These are phyloP conservation scores for Candida glaebosa DNA, from an alignment of 805 yeast species.

Conservation along the genomic window DNA sequence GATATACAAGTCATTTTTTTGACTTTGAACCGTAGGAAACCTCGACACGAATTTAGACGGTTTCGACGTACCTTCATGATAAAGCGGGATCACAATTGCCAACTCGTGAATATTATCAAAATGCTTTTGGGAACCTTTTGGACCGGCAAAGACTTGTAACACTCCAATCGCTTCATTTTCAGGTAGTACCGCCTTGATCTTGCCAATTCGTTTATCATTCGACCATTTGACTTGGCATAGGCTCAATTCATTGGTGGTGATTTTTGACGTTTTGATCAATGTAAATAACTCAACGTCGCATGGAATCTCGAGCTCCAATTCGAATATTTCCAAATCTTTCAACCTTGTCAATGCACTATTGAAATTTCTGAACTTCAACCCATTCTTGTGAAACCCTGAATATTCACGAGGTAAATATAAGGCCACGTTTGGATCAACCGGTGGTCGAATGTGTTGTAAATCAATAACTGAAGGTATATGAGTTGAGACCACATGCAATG, in stretches of 20 bases:
- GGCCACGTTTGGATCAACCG: constrained; percentile 73
- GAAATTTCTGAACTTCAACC: constrained; percentile 57
- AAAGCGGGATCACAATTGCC: constrained; percentile 69
- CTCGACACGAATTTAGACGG: constrained; percentile 66
- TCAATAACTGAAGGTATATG: constrained; percentile 80
- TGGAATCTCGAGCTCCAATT: constrained; percentile 73
- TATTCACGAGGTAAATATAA: constrained; percentile 82
- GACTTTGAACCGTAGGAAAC: constrained; percentile 67
- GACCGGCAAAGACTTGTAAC: constrained; percentile 70
- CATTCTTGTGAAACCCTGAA: constrained; percentile 68
- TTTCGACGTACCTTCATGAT: constrained; percentile 64
- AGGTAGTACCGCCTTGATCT: constrained; percentile 81
- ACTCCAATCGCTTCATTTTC: constrained; percentile 65
- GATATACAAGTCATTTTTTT: constrained; percentile 73
- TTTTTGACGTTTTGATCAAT: constrained; percentile 49
- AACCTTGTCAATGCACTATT: constrained; percentile 74
- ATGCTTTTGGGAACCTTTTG: constrained; percentile 55
- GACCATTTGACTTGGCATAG: constrained; percentile 79
- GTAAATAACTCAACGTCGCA: constrained; percentile 65
- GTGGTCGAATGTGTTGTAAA: constrained; percentile 85
- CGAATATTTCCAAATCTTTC: constrained; percentile 73
- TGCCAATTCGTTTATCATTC: constrained; percentile 57
- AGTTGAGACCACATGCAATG: constrained; percentile 71
- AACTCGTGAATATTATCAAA: constrained; percentile 62
- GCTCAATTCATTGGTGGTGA: constrained; percentile 49